Evolutionary conservation across 371 early-diverging fungal genomes (phyloP), one percentile per base, ranked within the genome.

Genomic region (Mortierella sp.): DNA sequence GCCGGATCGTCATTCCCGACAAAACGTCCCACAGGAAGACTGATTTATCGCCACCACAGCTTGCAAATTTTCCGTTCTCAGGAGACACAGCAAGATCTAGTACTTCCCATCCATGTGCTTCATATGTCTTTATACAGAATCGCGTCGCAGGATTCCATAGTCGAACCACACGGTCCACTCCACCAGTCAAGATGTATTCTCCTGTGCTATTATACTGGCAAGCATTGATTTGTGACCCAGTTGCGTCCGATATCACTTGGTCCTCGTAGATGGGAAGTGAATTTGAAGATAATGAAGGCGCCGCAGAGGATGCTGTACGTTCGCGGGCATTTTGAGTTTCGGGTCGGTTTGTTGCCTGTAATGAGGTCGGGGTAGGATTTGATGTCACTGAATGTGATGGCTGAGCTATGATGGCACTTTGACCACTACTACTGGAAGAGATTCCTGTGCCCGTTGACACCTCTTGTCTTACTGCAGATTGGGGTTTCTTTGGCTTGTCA

Each of bases 61-160:
- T 94, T 10, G 93, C 94, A 77, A 97, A 92, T 60, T 90, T 88
- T 6, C 91, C 85, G 76, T 96, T 94, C 83, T 95, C 96, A 3
- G 78, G 71, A 12, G 94, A 96, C 88, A 96, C 87, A 37, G 91
- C 89, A 9, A 97, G 68, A n/a, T 88, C 94, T 12, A 94, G 88
- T 0, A 97, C 91, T 52, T 94, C 96, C 84, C 94, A 92, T 14
- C 96, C 96, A 77, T 97, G 98, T 0, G 93, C 96, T n/a, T 86
- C 85, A 74, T 95, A 97, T 0, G 90, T 89, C 66, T 94, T 93
- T 24, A 97, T 88, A 52, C 85, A 87, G 22, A 90, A 83, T 10
- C 93, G 94, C 1, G 90, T 90, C 3, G 75, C 55, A 14, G 94
- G 91, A 84, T 95, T 97, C 94, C 96, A 96, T 55, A 97, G 87